Conservation (phyloP, 306 rosid genomes). For the Carpinus fangiana region DNA sequence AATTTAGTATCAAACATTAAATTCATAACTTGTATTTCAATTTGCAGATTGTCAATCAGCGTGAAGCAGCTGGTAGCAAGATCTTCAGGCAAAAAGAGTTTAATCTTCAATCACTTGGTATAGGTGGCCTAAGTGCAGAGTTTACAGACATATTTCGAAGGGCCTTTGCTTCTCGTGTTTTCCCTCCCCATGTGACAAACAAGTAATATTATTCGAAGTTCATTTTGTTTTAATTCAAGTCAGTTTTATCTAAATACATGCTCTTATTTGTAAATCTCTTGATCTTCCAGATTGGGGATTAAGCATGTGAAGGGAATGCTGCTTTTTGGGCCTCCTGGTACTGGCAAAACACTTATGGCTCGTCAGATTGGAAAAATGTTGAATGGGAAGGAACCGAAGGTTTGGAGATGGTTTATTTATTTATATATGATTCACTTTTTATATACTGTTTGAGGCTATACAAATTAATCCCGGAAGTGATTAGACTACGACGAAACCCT, state of each 20-base stretch:
- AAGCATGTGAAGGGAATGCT: conserved; percentile 45
- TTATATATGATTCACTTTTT: too few species aligned
- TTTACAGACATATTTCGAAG: conserved; percentile 97
- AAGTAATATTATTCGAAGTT: conserved; percentile 55
- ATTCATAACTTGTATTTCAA: conserved; percentile 21
- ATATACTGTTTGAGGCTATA: background rate
- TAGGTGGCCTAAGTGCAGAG: conserved; percentile 92
- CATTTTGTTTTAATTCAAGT: conserved; percentile 14
- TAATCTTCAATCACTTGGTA: conserved; percentile 88
- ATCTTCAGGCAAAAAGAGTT: conserved; percentile 91
- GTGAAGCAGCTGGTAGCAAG: conserved; percentile 87
- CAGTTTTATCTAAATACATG: conserved; percentile 24
- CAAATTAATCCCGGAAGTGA: background rate
- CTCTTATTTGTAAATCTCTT: conserved; percentile 37
- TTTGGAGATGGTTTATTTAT: conserved; percentile 33
- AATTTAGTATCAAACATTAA: conserved; percentile 6
- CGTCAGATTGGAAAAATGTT: conserved; percentile 97
- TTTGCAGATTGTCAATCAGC: conserved; percentile 85
- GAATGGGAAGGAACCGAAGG: conserved; percentile 98
- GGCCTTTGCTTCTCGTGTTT: conserved; percentile 99
- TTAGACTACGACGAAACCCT: background rate
- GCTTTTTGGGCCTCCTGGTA: conserved; percentile 48
- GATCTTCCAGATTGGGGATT: conserved; percentile 58
- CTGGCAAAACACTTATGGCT: conserved; percentile 99
- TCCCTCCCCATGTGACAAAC: conserved; percentile 91